Percentiles rank a stretch among this genome's conserved stretches.
Conservation (phyloP, 176 grass and related monocot genomes). For the Secale cereale region DNA sequence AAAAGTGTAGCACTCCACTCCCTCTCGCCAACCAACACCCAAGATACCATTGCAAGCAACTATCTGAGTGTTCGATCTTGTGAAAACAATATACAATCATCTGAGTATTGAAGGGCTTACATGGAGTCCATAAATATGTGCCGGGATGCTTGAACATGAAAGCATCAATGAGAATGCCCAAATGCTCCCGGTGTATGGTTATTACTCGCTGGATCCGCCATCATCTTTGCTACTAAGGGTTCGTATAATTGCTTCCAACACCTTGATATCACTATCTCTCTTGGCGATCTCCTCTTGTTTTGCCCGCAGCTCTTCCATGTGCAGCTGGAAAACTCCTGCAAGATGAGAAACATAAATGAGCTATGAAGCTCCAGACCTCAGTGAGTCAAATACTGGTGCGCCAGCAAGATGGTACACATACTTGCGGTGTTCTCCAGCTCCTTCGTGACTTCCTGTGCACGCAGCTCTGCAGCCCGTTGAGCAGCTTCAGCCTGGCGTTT, state of each 20-base stretch:
- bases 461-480: conserved; percentile 65
- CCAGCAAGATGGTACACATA: conserved; percentile 28
- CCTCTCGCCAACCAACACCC: too few species aligned
- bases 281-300: conserved; percentile 94
- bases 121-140: neutral
- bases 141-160: neutral
- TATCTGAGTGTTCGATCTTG: neutral
- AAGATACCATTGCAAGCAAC: neutral
- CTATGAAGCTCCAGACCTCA: neutral
- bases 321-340: conserved; percentile 81
- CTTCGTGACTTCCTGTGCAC: conserved; percentile 68
- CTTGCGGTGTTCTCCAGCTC: conserved; percentile 97
- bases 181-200: neutral
- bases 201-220: conserved; percentile 46
- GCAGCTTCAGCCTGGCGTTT: conserved; percentile 89
- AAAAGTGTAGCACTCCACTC: too few species aligned
- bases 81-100: conserved; percentile 4
- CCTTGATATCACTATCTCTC: conserved; percentile 86
- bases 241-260: conserved; percentile 92
- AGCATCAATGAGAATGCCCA: neutral
- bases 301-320: conserved; percentile 87
- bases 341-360: conserved; percentile 20
- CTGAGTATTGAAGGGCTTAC: neutral
- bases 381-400: neutral
- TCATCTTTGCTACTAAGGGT: conserved; percentile 77